These are phyloP conservation scores for Neocucurbitaria cava DNA, from an alignment of 2,329 filamentous ascomycete species.

Conservation along the genomic window DNA sequence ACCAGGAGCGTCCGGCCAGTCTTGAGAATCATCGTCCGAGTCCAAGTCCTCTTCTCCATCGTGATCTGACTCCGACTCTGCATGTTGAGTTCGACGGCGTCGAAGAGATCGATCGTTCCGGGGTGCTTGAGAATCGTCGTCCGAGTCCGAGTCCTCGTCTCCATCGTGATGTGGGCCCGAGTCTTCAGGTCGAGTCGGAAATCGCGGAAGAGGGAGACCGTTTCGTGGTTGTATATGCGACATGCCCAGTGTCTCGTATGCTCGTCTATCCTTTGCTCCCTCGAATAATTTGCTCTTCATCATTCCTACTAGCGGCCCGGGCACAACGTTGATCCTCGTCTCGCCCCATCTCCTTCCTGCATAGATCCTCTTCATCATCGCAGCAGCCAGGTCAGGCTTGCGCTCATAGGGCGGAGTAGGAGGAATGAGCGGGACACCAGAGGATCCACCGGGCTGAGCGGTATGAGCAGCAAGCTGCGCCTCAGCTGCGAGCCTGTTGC, in stretches of 20 bases:
- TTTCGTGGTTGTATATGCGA: background rate
- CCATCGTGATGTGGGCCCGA: no score
- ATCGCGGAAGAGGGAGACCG: background rate
- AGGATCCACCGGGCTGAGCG: slow-evolving; percentile 8
- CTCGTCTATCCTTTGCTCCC: slow-evolving; percentile 10
- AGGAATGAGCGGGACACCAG: slow-evolving; percentile 35
- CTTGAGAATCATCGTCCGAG: background rate
- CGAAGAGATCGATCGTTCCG: no score
- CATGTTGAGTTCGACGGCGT: background rate
- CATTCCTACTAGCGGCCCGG: slow-evolving; percentile 22
- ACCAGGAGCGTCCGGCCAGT: background rate
- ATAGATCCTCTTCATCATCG: slow-evolving; percentile 15
- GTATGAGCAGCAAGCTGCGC: slow-evolving; percentile 25
- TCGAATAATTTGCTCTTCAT: slow-evolving; percentile 31
- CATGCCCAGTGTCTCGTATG: background rate
- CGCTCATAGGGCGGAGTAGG: slow-evolving; percentile 18
- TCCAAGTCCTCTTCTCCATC: slow-evolving; percentile 6
- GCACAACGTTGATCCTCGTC: slow-evolving; percentile 24
- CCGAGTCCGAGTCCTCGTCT: no score
- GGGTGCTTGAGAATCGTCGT: no score
- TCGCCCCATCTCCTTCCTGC: background rate
- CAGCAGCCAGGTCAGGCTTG: slow-evolving; percentile 9
- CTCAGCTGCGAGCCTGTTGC: slow-evolving; percentile 31
- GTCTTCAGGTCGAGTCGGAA: background rate
- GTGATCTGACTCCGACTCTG: background rate